These are phyloP conservation scores for Crepidotus variabilis DNA, from an alignment of 768 basidiomycete species.

Conservation along the genomic window DNA sequence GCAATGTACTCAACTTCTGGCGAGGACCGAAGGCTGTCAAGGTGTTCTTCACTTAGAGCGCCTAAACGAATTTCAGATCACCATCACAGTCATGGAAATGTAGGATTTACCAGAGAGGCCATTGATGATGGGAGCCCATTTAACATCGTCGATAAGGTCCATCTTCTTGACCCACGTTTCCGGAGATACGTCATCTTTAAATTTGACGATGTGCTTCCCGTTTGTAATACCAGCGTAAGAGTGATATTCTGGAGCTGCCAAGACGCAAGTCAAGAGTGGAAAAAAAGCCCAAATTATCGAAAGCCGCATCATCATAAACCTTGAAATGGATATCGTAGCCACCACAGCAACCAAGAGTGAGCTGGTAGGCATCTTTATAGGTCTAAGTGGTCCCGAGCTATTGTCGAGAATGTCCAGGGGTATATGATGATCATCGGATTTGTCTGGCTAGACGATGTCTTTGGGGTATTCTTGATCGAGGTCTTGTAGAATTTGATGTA, in stretches of 20 bases:
- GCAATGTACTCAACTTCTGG: conserved; percentile 20
- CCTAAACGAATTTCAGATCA: conserved; percentile 3
- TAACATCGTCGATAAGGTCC: conserved; percentile 1
- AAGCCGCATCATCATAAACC: neutral
- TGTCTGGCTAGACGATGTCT: neutral
- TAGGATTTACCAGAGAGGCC: conserved; percentile 18
- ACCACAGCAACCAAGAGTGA: neutral
- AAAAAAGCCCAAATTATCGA: neutral
- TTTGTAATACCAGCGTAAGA: conserved; percentile 8
- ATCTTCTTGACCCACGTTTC: conserved; percentile 4
- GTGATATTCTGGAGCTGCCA: neutral
- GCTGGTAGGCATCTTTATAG: neutral
- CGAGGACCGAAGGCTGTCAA: conserved; percentile 16
- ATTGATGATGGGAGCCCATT: conserved; percentile 21
- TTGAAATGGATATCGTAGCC: neutral
- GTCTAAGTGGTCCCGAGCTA: neutral
- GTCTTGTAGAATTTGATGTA: neutral
- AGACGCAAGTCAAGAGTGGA: neutral
- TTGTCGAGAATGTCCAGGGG: neutral
- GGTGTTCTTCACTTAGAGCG: conserved; percentile 11
- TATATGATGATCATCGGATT: neutral
- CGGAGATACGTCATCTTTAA: conserved; percentile 15
- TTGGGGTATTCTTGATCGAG: neutral
- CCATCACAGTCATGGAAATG: neutral
- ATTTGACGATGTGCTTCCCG: conserved; percentile 16